Evolutionary conservation across 345 rosid species (phyloP).

Genomic region (Gossypium sturtianum): DNA sequence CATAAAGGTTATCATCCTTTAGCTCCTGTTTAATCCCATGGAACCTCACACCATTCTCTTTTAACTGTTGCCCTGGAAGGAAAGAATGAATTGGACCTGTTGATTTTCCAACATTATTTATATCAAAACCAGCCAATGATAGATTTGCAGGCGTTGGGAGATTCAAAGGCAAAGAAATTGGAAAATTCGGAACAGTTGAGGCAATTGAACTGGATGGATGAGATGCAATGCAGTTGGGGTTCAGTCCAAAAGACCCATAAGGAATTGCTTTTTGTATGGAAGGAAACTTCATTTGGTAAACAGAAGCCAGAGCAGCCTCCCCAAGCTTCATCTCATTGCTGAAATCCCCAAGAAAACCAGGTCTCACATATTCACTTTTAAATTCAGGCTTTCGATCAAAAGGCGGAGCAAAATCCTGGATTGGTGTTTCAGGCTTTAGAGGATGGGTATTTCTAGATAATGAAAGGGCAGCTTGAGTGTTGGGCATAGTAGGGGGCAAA

Average conservation of each 20-base stretch:
- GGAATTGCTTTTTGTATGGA: slow-evolving; percentile 26
- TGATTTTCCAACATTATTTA: slow-evolving; percentile 16
- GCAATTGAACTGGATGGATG: slow-evolving; percentile 29
- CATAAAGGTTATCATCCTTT: slow-evolving; percentile 33
- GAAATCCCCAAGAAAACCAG: slow-evolving; percentile 32
- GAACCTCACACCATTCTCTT: slow-evolving; percentile 22
- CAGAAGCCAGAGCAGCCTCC: slow-evolving; percentile 26
- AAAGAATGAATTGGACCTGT: slow-evolving; percentile 26
- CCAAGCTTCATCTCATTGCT: slow-evolving; percentile 42
- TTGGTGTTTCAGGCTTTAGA: slow-evolving; percentile 33
- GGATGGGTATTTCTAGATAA: slow-evolving; percentile 24
- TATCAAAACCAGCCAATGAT: slow-evolving; percentile 25
- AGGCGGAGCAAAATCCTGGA: slow-evolving; percentile 30
- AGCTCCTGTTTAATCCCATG: slow-evolving; percentile 44
- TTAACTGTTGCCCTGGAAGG: slow-evolving; percentile 30
- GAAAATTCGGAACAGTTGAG: slow-evolving; percentile 37
- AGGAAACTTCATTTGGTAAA: slow-evolving; percentile 48
- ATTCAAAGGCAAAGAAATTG: slow-evolving; percentile 32
- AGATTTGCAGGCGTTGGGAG: slow-evolving; percentile 24
- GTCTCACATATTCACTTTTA: slow-evolving; percentile 27
- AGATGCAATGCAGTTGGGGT: slow-evolving; percentile 17
- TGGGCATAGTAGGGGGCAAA: slow-evolving; percentile 20
- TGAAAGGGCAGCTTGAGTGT: slow-evolving; percentile 23
- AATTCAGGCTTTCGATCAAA: slow-evolving; percentile 39
- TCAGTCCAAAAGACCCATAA: slow-evolving; percentile 33